A percentile compares a stretch with the other conserved stretches of the same genome.
These are phyloP conservation scores for Magnolia changhungtana DNA, from an alignment of 164 flowering plant genomes.

Conservation along the genomic window DNA sequence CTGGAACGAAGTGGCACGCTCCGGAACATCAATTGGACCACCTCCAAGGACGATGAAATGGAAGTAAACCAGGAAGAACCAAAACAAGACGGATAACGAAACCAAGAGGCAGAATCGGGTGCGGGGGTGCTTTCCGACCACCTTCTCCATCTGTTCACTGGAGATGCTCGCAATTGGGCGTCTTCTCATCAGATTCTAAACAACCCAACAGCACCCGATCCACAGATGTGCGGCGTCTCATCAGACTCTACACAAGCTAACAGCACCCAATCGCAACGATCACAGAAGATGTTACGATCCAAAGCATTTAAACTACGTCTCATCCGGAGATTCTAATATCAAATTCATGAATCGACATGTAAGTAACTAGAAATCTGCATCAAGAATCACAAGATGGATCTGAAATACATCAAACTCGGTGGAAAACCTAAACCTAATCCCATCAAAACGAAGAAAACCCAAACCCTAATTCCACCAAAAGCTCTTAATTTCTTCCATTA, in stretches of 20 bases:
- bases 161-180: conserved; percentile 30
- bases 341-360: neutral
- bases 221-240: neutral
- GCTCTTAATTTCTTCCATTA: neutral
- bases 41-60: conserved; percentile 62
- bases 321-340: neutral
- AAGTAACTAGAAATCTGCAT: neutral
- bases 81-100: conserved; percentile 54
- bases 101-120: conserved; percentile 58
- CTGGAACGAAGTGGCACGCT: conserved; percentile 14
- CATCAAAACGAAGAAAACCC: neutral
- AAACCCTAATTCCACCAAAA: neutral
- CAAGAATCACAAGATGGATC: neutral
- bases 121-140: conserved; percentile 43
- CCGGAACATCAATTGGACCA: conserved; percentile 27
- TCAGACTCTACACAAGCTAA: neutral
- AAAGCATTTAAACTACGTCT: neutral
- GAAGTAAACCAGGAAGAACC: conserved; percentile 72
- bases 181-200: conserved; percentile 59
- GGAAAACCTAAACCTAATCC: neutral
- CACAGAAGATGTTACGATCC: neutral
- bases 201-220: neutral
- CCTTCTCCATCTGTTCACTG: conserved; percentile 65
- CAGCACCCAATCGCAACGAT: neutral
- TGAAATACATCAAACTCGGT: neutral